phyloP scores from a whole-genome alignment of 805 yeast species.

The Candida wancherniae region DNA sequence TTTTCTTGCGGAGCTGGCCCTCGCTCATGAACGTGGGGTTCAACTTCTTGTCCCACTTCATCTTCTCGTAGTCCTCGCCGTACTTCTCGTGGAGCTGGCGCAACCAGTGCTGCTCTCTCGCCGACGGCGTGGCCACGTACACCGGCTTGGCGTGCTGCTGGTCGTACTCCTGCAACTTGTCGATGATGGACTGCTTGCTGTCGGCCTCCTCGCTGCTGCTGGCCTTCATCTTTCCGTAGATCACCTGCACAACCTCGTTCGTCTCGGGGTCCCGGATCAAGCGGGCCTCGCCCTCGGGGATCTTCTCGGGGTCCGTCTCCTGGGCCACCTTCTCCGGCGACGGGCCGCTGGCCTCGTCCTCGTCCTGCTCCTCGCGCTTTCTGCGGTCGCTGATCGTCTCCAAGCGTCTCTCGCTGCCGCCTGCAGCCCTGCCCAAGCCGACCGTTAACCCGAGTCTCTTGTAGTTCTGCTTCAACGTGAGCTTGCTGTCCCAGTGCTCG shows the following conservation, averaged over 20 bases:
- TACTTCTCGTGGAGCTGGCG: slow-evolving; percentile 60
- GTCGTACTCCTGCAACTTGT: slow-evolving; percentile 55
- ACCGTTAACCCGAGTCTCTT: slow-evolving; percentile 71
- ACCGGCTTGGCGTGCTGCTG: slow-evolving; percentile 42
- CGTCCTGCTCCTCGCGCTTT: slow-evolving; percentile 23
- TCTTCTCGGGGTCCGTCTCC: slow-evolving; percentile 52
- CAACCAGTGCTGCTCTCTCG: slow-evolving; percentile 74
- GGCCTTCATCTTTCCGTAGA: slow-evolving; percentile 61
- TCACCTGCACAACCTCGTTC: slow-evolving; percentile 61
- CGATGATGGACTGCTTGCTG: slow-evolving; percentile 43
- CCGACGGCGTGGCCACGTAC: slow-evolving; percentile 55
- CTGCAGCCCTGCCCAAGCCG: slow-evolving; percentile 48
- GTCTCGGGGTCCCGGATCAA: slow-evolving; percentile 60
- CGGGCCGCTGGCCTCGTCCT: slow-evolving; percentile 11
- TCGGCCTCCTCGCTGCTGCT: slow-evolving; percentile 25
- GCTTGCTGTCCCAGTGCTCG: slow-evolving; percentile 80
- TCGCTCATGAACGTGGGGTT: slow-evolving; percentile 78
- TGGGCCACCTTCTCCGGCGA: slow-evolving; percentile 34
- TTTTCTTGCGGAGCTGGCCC: slow-evolving; percentile 75
- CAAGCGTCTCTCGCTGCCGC: slow-evolving; percentile 71
- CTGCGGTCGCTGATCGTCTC: slow-evolving; percentile 32
- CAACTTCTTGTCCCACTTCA: slow-evolving; percentile 88
- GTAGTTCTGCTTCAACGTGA: slow-evolving; percentile 84
- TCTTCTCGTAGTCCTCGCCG: slow-evolving; percentile 82
- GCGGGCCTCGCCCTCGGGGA: slow-evolving; percentile 76